phyloP scores from a whole-genome alignment of 2,329 filamentous ascomycete genomes.

The Fusarium agapanthi region DNA sequence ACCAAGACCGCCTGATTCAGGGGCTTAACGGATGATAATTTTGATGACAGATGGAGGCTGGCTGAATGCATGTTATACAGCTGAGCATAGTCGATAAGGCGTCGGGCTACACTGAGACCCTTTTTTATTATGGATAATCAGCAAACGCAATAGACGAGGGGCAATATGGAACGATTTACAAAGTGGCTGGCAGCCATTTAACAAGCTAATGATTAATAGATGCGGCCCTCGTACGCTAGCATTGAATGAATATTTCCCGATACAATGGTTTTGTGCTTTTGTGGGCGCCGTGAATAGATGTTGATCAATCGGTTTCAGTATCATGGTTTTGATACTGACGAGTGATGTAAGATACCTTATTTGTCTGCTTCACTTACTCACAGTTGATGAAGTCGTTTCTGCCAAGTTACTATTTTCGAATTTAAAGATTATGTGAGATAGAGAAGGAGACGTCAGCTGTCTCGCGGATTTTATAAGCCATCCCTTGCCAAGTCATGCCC shows the following conservation, averaged over 20 bases:
- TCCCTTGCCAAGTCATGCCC: conserved; percentile 15
- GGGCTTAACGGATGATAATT: neutral
- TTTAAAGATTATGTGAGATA: neutral
- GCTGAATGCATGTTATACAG: neutral
- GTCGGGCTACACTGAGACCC: conserved; percentile 4
- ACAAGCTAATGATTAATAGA: conserved; percentile 42
- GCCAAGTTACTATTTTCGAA: neutral
- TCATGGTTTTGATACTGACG: neutral
- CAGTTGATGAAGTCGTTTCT: neutral
- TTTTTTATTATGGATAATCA: neutral
- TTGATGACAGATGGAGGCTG: neutral
- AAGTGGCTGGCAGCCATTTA: conserved; percentile 16
- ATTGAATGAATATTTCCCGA: conserved; percentile 12
- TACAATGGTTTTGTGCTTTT: neutral
- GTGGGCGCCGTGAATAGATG: neutral
- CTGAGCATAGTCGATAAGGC: neutral
- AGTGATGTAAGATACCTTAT: neutral
- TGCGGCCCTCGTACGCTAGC: conserved; percentile 16
- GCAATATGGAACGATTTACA: conserved; percentile 18
- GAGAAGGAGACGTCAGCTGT: neutral
- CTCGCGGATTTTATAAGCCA: neutral
- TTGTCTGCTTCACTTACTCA: neutral
- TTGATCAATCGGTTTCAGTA: neutral
- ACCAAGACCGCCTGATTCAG: conserved; percentile 40
- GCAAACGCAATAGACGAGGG: conserved; percentile 7